Base-by-base conservation (phyloP, 2,329 filamentous ascomycete species). In the Hypocreales sp. region DNA sequence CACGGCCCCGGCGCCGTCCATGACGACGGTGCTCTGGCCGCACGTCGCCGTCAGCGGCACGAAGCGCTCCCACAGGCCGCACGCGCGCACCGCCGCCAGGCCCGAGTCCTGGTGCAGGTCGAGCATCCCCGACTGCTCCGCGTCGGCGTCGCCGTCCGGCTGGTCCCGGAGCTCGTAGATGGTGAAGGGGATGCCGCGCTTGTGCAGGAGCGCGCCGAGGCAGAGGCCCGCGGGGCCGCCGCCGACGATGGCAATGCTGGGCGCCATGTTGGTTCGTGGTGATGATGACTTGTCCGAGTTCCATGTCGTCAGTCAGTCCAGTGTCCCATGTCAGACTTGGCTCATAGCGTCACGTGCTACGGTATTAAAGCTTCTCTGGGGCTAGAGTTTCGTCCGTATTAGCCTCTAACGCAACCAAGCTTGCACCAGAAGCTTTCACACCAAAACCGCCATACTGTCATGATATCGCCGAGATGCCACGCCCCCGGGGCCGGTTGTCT, bases 91-190 rank as follows among this genome's bases (percentile, higher is more conserved):
- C 0, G 59, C 64, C 4, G 46, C 41, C 5, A 61, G 53, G 0
- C 64, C 64, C 1, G 54, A 51, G 5, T 50, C 38, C 1, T 49
- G 44, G 36, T 69, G 62, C 1, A 71, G 46, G 35, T 69, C 64
- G 4, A 70, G 54, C 30, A 44, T 58, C 8, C 64, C 62, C 5
- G 43, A 48, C 3, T 46, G 46, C 3, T 36, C 30, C 5, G 38
- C 26, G 6, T 49, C 34, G 8, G 45, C 41, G 3, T 37, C 36
- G 0, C 35, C 27, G 2, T 40, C 44, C 8, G 47, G 50, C 8
- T 36, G 36, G 1, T 37, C 29, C 10, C 49, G 48, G 1, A 49
- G 39, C 21, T 58, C 54, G 20, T 45, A 55, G 24, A 59, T 39
- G 4, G 41, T 50, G 27, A 44, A 47, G 4, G 41, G 42, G 22